Base-by-base conservation (phyloP, 2,329 filamentous ascomycete genomes). In the Calonectria crousiana region DNA sequence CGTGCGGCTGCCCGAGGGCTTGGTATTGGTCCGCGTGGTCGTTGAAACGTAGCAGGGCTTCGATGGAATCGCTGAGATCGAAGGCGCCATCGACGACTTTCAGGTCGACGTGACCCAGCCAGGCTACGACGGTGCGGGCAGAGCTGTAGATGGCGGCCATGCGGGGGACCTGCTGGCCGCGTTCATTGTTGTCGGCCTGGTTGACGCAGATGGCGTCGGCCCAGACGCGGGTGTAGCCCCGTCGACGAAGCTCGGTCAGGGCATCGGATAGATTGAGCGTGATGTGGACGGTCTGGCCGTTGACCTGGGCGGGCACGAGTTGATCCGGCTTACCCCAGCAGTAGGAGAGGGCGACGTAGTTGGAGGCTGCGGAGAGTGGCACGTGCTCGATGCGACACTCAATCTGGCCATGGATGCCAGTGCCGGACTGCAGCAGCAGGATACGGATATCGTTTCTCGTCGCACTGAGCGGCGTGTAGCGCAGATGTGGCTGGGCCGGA, bases 261-360 rank as follows among this genome's bases (percentile, higher is more conserved):
- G 56, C 56, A 28, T 26, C 23, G 4, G 56, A 62, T 6, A 62
- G 56, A 11, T 38, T 62, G 36, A 34, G 14, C n/a, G 56, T 62
- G 36, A 62, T 62, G 32, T 20, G 18, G 8, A 62, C 16, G 1
- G 23, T 41, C 4, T 62, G 56, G 6, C 56, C 56, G 23, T 62
- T 30, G 13, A 62, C 34, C 18, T 14, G 20, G 34, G 36, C 36
- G 56, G 56, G 56, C 56, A 62, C 56, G 23, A 62, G 56, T 16
- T 26, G 38, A 38, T 38, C 36, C 13, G 56, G 16, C 36, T 62
- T 28, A 34, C 65, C 49, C 23, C 32, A 41, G n/a, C 49, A 56
- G 10, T 67, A 67, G 6, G 65, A 67, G 23, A 67, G 32, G 18
- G 65, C 65, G 49, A 67, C 49, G n/a, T 56, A 67, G 34, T 67